phyloP scores from a whole-genome alignment of 345 rosid species.

The Angophora floribunda region DNA sequence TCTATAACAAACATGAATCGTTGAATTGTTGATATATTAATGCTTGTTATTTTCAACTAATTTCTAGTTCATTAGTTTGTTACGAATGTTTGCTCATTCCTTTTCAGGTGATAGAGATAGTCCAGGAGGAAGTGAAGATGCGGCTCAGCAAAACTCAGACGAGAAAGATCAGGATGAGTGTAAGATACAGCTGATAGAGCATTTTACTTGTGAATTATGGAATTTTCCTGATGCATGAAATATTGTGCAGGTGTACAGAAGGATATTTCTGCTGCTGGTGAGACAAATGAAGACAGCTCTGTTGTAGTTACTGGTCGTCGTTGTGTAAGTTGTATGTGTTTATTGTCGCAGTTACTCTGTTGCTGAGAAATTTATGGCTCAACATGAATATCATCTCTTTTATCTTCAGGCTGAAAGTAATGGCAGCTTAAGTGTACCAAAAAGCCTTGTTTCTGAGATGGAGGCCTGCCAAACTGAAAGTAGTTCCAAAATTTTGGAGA shows the following conservation, averaged over 20 bases:
- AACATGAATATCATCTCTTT: constrained; percentile 34
- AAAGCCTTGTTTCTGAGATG: constrained; percentile 20
- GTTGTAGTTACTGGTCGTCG: constrained; percentile 59
- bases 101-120: constrained; percentile 38
- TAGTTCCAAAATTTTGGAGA: constrained; percentile 13
- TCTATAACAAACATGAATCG: not conserved
- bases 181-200: constrained; percentile 1
- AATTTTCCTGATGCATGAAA: constrained; percentile 2
- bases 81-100: not conserved
- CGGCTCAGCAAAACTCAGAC: constrained; percentile 9
- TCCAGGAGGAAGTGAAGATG: constrained; percentile 33
- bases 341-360: constrained; percentile 41
- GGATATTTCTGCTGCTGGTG: constrained; percentile 19
- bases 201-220: not conserved
- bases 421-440: constrained; percentile 31
- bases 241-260: constrained; percentile 30
- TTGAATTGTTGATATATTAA: not conserved
- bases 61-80: not conserved
- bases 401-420: constrained; percentile 49
- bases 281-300: constrained; percentile 26
- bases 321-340: constrained; percentile 99
- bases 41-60: not conserved
- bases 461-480: constrained; percentile 13
- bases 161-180: constrained; percentile 29
- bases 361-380: constrained; percentile 28